phyloP scores from a whole-genome alignment of 345 rosid species.

The Eutrema heterophyllum region DNA sequence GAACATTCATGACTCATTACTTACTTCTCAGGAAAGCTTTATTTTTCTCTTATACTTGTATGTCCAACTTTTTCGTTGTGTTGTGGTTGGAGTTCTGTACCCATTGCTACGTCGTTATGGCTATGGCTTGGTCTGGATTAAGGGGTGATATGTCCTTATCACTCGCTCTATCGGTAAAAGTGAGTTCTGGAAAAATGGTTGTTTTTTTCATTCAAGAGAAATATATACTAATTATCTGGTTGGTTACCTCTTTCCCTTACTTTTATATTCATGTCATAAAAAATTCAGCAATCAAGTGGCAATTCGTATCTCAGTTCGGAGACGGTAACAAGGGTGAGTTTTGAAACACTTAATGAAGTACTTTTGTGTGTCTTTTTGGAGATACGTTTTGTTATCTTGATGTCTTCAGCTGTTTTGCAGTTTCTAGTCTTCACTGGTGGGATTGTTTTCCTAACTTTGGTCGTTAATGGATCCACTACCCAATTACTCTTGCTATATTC shows the following conservation, averaged over 20 bases:
- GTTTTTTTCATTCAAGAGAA: not conserved
- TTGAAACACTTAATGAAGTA: not conserved
- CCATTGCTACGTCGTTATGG: conserved; percentile 73
- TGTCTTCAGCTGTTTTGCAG: conserved; percentile 38
- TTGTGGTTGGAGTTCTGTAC: conserved; percentile 63
- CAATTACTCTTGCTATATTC: conserved; percentile 74
- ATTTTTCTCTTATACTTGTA: conserved; percentile 67
- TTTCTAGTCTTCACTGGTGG: conserved; percentile 93
- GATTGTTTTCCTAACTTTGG: conserved; percentile 85
- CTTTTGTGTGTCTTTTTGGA: not conserved
- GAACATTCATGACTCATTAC: not conserved
- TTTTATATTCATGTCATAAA: not conserved
- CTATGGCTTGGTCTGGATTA: conserved; percentile 95
- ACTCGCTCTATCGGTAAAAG: conserved; percentile 86
- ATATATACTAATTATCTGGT: not conserved
- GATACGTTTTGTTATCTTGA: not conserved
- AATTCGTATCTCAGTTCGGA: conserved; percentile 46
- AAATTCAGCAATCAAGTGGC: conserved; percentile 59
- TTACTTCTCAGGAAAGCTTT: conserved; percentile 54
- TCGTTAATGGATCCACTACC: conserved; percentile 85
- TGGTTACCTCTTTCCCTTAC: not conserved
- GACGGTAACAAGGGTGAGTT: conserved; percentile 76
- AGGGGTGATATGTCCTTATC: conserved; percentile 93
- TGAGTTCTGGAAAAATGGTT: conserved; percentile 38
- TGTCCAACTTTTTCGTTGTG: conserved; percentile 65